These are phyloP conservation scores for Globisporangium cylindrosporum DNA, from an alignment of 352 stramenopile genomes.

Conservation along the genomic window DNA sequence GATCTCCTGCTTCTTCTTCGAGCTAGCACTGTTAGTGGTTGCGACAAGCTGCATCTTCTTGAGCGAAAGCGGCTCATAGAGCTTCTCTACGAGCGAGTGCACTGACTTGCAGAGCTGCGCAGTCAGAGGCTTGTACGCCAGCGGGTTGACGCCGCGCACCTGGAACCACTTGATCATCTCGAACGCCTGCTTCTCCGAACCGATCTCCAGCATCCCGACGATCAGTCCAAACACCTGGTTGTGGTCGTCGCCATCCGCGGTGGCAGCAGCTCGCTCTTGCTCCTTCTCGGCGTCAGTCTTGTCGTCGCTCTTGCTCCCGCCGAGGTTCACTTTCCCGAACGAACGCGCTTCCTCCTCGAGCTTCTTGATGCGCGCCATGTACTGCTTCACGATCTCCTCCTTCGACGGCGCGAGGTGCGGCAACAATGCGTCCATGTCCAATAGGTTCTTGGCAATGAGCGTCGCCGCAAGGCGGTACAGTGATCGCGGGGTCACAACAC, in stretches of 20 bases:
- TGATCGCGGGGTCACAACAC: conserved; percentile 48
- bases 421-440: conserved; percentile 76
- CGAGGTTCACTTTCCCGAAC: conserved; percentile 77
- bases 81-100: conserved; percentile 49
- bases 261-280: conserved; percentile 21
- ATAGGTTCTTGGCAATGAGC: conserved; percentile 76
- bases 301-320: conserved; percentile 36
- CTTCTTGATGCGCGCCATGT: conserved; percentile 38
- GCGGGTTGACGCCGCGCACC: conserved; percentile 54
- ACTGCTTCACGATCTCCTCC: conserved; percentile 48
- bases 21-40: background rate
- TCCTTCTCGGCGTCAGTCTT: conserved; percentile 21
- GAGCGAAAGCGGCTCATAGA: conserved; percentile 61
- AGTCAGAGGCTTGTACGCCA: conserved; percentile 60
- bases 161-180: conserved; percentile 83
- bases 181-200: conserved; percentile 55
- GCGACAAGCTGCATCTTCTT: conserved; percentile 43
- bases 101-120: conserved; percentile 66
- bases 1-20: conserved; percentile 3
- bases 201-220: conserved; percentile 77
- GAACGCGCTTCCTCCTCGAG: conserved; percentile 54
- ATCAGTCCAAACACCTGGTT: conserved; percentile 86
- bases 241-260: conserved; percentile 31
- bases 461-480: conserved; percentile 88
- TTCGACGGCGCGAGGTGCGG: conserved; percentile 75